These are phyloP conservation scores for Pseudodiploospora longispora DNA, from an alignment of 2,329 filamentous ascomycete species.

Conservation along the genomic window DNA sequence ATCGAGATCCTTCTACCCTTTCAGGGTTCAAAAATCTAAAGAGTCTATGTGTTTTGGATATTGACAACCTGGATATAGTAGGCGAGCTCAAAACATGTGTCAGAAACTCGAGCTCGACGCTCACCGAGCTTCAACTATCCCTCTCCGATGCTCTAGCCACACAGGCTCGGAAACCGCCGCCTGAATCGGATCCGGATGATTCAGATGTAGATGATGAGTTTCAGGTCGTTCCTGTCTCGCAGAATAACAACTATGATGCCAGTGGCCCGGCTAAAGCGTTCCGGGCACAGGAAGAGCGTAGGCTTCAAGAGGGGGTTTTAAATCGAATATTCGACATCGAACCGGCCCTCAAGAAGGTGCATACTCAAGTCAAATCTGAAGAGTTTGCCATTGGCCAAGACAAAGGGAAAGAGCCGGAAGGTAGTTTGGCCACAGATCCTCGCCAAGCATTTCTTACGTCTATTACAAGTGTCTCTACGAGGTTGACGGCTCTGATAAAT, in stretches of 20 bases:
- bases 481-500: constrained; percentile 33
- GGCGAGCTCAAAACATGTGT: constrained; percentile 49
- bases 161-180: constrained; percentile 27
- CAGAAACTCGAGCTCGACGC: constrained; percentile 43
- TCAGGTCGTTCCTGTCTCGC: constrained; percentile 31
- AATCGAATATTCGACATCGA: constrained; percentile 46
- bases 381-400: constrained; percentile 10
- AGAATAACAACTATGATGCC: constrained; percentile 23
- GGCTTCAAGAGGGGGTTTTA: constrained; percentile 45
- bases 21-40: constrained; percentile 50
- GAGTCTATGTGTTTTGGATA: constrained; percentile 48
- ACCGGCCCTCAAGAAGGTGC: constrained; percentile 28
- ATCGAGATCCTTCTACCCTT: constrained; percentile 42
- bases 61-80: constrained; percentile 49
- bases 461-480: constrained; percentile 33
- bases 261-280: constrained; percentile 37
- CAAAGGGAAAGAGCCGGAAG: constrained; percentile 14
- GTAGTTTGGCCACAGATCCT: constrained; percentile 15
- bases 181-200: constrained; percentile 36
- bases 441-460: constrained; percentile 21
- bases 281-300: constrained; percentile 45
- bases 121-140: constrained; percentile 49
- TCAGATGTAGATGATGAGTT: constrained; percentile 50
- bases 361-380: constrained; percentile 17
- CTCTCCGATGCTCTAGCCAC: constrained; percentile 46